Percentiles rank a stretch among this genome's conserved stretches.
These are phyloP conservation scores for Myrica gale DNA, from an alignment of 306 rosid species.

Conservation along the genomic window DNA sequence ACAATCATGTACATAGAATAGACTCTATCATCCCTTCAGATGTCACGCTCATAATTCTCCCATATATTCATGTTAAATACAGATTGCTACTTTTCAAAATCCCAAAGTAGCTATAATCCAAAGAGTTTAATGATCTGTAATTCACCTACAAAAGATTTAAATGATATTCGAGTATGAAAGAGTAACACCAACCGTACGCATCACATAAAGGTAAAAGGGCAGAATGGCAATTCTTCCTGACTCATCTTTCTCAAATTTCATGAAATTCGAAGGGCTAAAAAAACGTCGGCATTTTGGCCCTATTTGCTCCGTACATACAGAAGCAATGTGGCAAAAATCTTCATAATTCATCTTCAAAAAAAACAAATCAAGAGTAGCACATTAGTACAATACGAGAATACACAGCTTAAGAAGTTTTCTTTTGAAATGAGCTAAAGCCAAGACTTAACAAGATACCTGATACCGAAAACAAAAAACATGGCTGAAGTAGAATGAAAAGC, in stretches of 20 bases:
- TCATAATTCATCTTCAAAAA: conserved; percentile 91
- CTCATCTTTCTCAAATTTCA: conserved; percentile 99
- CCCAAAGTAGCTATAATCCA: background rate
- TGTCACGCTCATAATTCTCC: background rate
- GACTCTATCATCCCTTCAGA: background rate
- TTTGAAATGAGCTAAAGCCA: background rate
- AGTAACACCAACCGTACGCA: conserved; percentile 84
- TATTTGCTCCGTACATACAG: conserved; percentile 97
- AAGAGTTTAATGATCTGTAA: background rate
- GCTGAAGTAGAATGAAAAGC: background rate
- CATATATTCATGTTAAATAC: background rate
- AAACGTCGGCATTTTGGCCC: conserved; percentile 94
- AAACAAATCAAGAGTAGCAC: conserved; percentile 28
- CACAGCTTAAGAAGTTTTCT: conserved; percentile 18
- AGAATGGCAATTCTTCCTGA: conserved; percentile 99
- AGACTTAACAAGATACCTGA: background rate
- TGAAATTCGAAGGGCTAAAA: conserved; percentile 98
- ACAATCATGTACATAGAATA: background rate
- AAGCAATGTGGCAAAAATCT: conserved; percentile 98
- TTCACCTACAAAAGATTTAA: background rate
- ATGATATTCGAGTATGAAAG: background rate
- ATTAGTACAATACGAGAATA: conserved; percentile 20
- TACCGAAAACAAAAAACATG: background rate
- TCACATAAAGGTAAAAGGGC: conserved; percentile 97
- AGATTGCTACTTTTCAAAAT: background rate